Percentiles rank a stretch among this genome's conserved stretches.
Conservation (phyloP, 2,329 filamentous ascomycete genomes). For the Drechslera avenae region DNA sequence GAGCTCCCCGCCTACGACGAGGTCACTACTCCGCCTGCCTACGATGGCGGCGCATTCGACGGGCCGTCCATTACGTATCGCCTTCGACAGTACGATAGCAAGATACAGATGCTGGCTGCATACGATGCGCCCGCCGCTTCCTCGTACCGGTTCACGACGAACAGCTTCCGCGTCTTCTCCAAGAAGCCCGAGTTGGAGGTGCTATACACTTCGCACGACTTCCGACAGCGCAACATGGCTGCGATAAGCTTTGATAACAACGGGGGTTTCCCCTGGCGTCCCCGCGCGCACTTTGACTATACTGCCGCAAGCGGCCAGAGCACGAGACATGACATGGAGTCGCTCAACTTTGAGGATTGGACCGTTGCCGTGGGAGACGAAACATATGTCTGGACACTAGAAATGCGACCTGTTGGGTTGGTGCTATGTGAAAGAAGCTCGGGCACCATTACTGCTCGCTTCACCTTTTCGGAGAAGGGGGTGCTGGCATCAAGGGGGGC, state of each 20-base stretch:
- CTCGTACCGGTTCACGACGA: conserved; percentile 36
- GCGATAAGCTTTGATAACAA: conserved; percentile 35
- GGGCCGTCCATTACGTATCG: conserved; percentile 28
- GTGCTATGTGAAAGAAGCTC: conserved; percentile 25
- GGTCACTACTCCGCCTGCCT: conserved; percentile 29
- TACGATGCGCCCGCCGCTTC: conserved; percentile 19
- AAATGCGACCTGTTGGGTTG: conserved; percentile 30
- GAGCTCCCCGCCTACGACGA: conserved; percentile 37
- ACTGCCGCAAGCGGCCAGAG: conserved; percentile 11
- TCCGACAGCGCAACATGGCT: conserved; percentile 29
- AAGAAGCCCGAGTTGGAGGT: conserved; percentile 44
- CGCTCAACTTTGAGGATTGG: conserved; percentile 41
- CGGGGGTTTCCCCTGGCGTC: conserved; percentile 42
- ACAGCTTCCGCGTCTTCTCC: conserved; percentile 35
- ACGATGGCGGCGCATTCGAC: conserved; percentile 17
- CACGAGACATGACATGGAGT: conserved; percentile 35
- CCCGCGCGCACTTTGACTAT: conserved; percentile 36
- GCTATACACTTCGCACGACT: conserved; percentile 24
- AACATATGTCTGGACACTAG: conserved; percentile 35
- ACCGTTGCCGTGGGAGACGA: conserved; percentile 17
- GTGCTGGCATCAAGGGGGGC: conserved; percentile 33
- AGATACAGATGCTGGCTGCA: conserved; percentile 31
- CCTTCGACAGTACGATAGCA: conserved; percentile 32
- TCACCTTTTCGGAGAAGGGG: conserved; percentile 37
- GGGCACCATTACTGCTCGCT: conserved; percentile 35